These are phyloP conservation scores for Septoria petroselini DNA, from an alignment of 2,329 filamentous ascomycete species.

Conservation along the genomic window DNA sequence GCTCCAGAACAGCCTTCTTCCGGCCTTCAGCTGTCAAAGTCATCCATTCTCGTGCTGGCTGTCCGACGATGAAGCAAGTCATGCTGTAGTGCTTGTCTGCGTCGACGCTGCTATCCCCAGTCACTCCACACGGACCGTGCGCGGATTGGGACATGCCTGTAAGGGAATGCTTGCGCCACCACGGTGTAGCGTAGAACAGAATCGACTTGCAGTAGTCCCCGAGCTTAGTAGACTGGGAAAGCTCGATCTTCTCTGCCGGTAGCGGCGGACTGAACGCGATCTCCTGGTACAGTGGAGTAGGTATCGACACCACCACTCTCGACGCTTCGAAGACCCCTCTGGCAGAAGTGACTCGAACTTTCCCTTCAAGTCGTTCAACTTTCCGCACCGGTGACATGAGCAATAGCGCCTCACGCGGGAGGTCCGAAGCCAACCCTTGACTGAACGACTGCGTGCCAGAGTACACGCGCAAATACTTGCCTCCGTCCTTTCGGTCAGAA, in stretches of 20 bases:
- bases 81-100: constrained; percentile 33
- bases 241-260: constrained; percentile 40
- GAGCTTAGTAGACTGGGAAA: constrained; percentile 23
- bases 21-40: constrained; percentile 32
- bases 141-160: constrained; percentile 48
- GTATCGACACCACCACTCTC: constrained; percentile 51
- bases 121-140: constrained; percentile 47
- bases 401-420: constrained; percentile 31
- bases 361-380: constrained; percentile 21
- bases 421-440: constrained; percentile 38
- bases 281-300: constrained; percentile 46
- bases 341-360: constrained; percentile 31
- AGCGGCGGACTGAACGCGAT: constrained; percentile 52
- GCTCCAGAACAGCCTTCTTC: constrained; percentile 36
- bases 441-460: constrained; percentile 49
- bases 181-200: constrained; percentile 46
- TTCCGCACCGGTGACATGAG: constrained; percentile 27
- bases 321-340: constrained; percentile 39
- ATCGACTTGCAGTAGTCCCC: constrained; percentile 56
- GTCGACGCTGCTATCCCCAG: constrained; percentile 45
- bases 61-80: constrained; percentile 45
- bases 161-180: constrained; percentile 47
- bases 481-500: constrained; percentile 53
- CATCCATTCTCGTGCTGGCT: constrained; percentile 41
- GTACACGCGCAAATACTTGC: constrained; percentile 51